Conservation (phyloP, 2,329 filamentous ascomycete species). For the Cercospora sp. region DNA sequence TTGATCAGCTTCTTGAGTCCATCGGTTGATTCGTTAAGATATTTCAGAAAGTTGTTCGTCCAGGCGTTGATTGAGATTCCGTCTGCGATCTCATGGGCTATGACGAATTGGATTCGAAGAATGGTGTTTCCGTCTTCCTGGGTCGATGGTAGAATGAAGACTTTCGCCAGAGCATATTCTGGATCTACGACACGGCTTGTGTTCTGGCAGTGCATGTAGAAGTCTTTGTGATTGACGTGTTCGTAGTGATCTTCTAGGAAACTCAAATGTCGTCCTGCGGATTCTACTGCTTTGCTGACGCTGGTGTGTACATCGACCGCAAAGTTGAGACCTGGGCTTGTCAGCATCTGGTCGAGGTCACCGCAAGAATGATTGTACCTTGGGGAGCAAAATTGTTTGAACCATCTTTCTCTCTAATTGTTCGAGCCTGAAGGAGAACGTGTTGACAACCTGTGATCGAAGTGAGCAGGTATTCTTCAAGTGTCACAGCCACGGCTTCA, state of each 20-base stretch:
- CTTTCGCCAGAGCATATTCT: slow-evolving; percentile 39
- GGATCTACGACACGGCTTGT: slow-evolving; percentile 44
- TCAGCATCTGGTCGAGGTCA: neutral
- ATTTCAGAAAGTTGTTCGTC: slow-evolving; percentile 44
- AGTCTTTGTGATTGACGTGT: slow-evolving; percentile 38
- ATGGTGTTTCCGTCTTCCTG: slow-evolving; percentile 32
- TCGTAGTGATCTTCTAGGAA: slow-evolving; percentile 44
- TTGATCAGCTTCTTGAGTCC: slow-evolving; percentile 31
- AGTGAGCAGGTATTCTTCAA: neutral
- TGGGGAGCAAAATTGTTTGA: slow-evolving; percentile 10
- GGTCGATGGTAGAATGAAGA: slow-evolving; percentile 43
- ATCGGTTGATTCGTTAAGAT: slow-evolving; percentile 38
- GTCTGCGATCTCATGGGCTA: slow-evolving; percentile 50
- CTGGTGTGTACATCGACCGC: slow-evolving; percentile 37
- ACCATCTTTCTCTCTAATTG: slow-evolving; percentile 20
- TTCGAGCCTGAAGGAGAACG: slow-evolving; percentile 41
- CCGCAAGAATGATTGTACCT: neutral
- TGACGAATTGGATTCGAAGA: slow-evolving; percentile 43
- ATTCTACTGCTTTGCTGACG: slow-evolving; percentile 36
- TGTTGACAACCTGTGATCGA: slow-evolving; percentile 29
- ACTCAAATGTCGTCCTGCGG: slow-evolving; percentile 36
- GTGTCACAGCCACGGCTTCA: neutral
- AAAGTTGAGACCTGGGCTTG: slow-evolving; percentile 34
- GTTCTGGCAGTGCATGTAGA: slow-evolving; percentile 48
- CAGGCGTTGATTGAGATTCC: slow-evolving; percentile 40